Base-by-base conservation (phyloP, 148 eudicot genomes). In the Selenicereus undatus region DNA sequence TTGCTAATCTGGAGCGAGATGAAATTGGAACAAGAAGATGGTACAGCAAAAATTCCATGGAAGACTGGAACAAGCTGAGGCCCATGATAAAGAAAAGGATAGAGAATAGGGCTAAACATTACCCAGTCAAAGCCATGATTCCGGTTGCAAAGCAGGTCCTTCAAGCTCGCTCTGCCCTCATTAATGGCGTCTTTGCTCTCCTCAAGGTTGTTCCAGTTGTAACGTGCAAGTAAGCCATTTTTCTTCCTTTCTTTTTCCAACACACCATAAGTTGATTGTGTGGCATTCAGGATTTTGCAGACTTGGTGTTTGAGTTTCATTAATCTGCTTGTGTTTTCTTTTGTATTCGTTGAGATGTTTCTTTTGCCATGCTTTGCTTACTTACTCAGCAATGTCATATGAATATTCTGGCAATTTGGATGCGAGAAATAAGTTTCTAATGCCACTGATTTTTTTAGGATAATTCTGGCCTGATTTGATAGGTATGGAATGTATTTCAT, bases 81-180 rank as follows among this genome's bases (percentile, higher is more conserved):
- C 97, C 99, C 3, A 92, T 92, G 98, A 93, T 95, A 21, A 70
- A 93, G 66, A 88, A 91, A 81, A 87, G 97, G 81, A 92, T 95
- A 17, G 88, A 90, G 74, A 77, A 87, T 16, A 87, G 98, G 76
- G 84, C 89, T 68, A 85, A 79, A 52, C 83, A 83, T 24, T 93
- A 92, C 54, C 99, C 98, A 1, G 80, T 95, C 20, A 88, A 75
- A 73, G 80, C 86, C 11, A 88, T 93, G 91, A 75, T 91, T 72
- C 98, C 97, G 11, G 89, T 93, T 11, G 98, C 98, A 17, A 43
- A 81, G 74, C 90, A 91, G 11, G 93, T 95, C 64, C 91, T 95
- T 32, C 86, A 24, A 74, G 86, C 92, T 78, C 90, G 97, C 65
- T 69, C 80, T 27, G 66, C 36, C 13, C 87, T 95, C 71, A 80